Conservation (phyloP, 2,329 filamentous ascomycete genomes). For the Elsinoe batatas region DNA sequence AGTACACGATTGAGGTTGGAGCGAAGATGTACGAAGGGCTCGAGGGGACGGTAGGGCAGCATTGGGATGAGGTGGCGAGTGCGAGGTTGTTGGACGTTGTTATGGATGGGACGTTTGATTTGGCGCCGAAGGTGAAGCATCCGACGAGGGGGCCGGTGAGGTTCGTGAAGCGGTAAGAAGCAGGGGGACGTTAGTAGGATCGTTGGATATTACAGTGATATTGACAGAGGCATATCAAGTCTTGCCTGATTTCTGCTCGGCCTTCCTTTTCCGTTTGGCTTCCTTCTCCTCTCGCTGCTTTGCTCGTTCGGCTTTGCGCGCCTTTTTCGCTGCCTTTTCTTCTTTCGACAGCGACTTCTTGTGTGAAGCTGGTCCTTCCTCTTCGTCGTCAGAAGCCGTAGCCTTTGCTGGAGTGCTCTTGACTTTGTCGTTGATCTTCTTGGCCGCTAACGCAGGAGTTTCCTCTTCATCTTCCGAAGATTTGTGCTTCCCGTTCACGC, state of each 20-base stretch:
- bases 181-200: neutral
- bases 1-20: neutral
- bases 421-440: neutral
- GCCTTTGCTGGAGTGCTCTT: neutral
- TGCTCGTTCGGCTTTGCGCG: slow-evolving; percentile 2
- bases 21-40: neutral
- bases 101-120: neutral
- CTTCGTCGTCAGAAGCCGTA: neutral
- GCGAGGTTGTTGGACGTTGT: neutral
- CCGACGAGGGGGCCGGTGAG: neutral
- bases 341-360: neutral
- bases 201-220: neutral
- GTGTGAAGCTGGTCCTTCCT: neutral
- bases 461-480: neutral
- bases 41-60: neutral
- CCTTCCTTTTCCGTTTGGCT: neutral
- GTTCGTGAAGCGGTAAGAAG: neutral
- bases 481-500: neutral
- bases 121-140: neutral
- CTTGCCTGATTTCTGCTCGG: neutral
- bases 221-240: neutral
- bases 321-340: neutral
- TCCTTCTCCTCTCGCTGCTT: slow-evolving; percentile 1
- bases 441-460: neutral
- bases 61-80: neutral